phyloP scores from a whole-genome alignment of 192 early-diverging fungal species.

The Umbelopsis vinacea region DNA sequence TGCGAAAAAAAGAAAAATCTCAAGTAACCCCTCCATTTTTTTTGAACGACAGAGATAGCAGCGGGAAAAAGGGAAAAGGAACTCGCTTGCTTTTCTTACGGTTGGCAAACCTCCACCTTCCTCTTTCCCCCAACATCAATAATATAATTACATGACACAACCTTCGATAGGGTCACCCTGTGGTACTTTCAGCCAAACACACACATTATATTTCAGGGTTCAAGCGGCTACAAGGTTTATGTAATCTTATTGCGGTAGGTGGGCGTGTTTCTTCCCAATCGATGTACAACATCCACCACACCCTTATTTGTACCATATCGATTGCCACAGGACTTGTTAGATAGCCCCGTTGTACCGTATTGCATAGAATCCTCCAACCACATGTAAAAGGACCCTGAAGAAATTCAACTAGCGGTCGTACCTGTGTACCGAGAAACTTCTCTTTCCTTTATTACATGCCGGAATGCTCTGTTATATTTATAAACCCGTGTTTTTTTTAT shows the following conservation, averaged over 20 bases:
- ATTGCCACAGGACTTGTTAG: neutral
- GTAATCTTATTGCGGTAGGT: conserved; percentile 18
- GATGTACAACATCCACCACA: conserved; percentile 18
- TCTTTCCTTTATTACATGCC: neutral
- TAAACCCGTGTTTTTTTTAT: neutral
- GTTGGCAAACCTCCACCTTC: too few relatives aligned
- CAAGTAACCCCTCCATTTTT: too few relatives aligned
- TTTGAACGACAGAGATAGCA: too few relatives aligned
- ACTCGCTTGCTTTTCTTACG: too few relatives aligned
- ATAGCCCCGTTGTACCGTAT: neutral
- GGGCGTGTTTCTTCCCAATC: neutral
- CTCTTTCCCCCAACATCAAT: too few relatives aligned
- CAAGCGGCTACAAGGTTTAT: conserved; percentile 7
- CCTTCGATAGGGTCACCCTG: neutral
- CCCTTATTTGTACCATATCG: conserved; percentile 11
- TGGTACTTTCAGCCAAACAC: neutral
- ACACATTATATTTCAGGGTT: conserved; percentile 5
- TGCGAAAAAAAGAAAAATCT: neutral
- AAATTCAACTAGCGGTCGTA: neutral
- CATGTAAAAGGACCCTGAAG: conserved; percentile 22
- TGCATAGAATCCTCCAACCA: neutral
- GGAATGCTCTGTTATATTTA: neutral
- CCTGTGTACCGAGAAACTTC: conserved; percentile 1
- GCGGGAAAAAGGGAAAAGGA: too few relatives aligned
- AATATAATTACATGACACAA: too few relatives aligned